A percentile compares a stretch with the other conserved stretches of the same genome.
Conservation (phyloP, 495 filamentous ascomycete species). For the Aspergillus biplanus region DNA sequence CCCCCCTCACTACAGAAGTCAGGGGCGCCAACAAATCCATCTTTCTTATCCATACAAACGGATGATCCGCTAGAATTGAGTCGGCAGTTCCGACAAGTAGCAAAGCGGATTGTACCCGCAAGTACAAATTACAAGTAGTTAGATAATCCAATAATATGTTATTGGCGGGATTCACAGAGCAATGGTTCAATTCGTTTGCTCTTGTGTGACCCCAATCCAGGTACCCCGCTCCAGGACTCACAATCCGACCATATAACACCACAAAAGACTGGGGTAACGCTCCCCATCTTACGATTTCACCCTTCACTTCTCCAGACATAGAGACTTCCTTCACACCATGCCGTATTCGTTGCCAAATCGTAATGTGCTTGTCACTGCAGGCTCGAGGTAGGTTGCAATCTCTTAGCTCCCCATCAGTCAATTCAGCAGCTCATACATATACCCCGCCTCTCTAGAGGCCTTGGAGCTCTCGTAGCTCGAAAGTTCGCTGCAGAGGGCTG, state of each 20-base stretch:
- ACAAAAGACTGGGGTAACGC: not conserved
- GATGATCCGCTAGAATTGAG: not conserved
- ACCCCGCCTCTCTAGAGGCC: slow-evolving; percentile 50
- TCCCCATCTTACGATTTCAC: not conserved
- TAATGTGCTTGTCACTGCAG: slow-evolving; percentile 71
- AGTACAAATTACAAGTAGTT: not conserved
- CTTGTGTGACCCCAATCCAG: not conserved
- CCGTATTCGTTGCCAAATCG: slow-evolving; percentile 64
- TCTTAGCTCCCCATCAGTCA: too few species aligned
- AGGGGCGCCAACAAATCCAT: not conserved
- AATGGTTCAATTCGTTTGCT: not conserved
- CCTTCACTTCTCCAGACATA: not conserved
- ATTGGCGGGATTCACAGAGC: not conserved
- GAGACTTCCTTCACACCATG: slow-evolving; percentile 40
- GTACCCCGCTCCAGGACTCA: not conserved
- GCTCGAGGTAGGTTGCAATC: slow-evolving; percentile 56
- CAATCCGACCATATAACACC: not conserved
- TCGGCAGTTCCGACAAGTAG: slow-evolving; percentile 7
- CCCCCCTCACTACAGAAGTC: not conserved
- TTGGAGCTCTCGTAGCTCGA: slow-evolving; percentile 63
- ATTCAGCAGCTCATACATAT: not conserved
- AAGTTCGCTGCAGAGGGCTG: slow-evolving; percentile 69
- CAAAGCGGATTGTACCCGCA: not conserved
- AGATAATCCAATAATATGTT: not conserved
- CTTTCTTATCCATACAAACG: not conserved